Evolutionary conservation across 371 early-diverging fungal species (phyloP), one percentile per base, ranked within the genome.

Genomic region (Conidiobolus incongruus): DNA sequence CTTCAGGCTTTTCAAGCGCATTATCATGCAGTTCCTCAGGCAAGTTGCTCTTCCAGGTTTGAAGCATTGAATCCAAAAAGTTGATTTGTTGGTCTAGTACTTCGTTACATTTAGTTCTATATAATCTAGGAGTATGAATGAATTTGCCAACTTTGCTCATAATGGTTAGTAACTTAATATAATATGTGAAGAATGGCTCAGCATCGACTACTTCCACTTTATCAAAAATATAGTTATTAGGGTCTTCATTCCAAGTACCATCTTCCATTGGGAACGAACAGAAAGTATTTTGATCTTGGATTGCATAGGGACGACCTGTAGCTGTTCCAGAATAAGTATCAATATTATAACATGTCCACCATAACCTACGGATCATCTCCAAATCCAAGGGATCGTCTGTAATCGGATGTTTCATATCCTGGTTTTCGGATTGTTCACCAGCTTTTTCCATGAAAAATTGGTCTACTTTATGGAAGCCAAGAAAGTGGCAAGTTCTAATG

Each of bases 281-380:
- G 4, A n/a, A 23, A 22, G 10, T 38, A 11, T 11, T 5, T 11
- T 12, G 23, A 12, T 38, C 39, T 5, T 38, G 7, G 23, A 24
- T n/a, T 7, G 39, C 19, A 12, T 12, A 22, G 17, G 39, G 39
- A 4, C 39, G 39, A 8, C 39, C 39, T 4, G 39, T 38, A 12
- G 39, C 39, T 11, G 39, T 22, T 8, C 21, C 11, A 23, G 39
- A 11, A 24, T 38, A 38, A 11, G 7, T 4, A 38, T 38, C 39
- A n/a, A 38, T 38, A 24, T 12, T 38, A 38, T 38, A 38, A 23
- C 39, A 38, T 4, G 21, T 12, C 39, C 39, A 38, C 39, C 39
- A 38, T 2, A 23, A 19, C 17, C 39, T 12, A 20, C 39, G 39
- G 10, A 19, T 12, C 21, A 16, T 5, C 23, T 38, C 39, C 4